Evolutionary conservation across 2,329 filamentous ascomycete species (phyloP), one percentile per base, ranked within the genome.

Genomic region (Rhexocercosporidium sp.): DNA sequence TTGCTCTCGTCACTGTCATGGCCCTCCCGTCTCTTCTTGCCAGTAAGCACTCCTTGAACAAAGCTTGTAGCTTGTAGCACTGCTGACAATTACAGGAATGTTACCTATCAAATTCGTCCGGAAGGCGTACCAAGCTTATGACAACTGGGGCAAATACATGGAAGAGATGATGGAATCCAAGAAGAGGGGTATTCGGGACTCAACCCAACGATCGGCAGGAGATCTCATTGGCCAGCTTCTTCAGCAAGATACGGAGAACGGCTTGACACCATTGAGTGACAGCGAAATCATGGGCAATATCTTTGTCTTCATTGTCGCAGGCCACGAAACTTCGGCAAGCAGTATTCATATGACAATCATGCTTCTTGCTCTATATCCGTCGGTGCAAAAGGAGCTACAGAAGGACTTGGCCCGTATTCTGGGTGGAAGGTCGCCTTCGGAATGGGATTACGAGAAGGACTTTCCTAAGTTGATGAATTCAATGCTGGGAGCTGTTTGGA

Each of bases 291-390:
- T 91, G 39, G 90, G 91, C 62, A 93, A 94, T 73, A 87, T 90
- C 16, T 90, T 90, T 68, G 81, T 89, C 73, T 87, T 88, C 77
- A 82, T 86, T 69, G 82, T 94, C 1, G 92, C 92, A 0, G 92
- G 92, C 18, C 91, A 95, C 77, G 92, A 95, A 78, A 94, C 92
- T 1, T 90, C 91, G 1, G 91, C 92, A 62, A 92, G 92, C 77
- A 85, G 87, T 5, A 81, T 94, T 41, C 90, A 94, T 78, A 93
- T 92, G 75, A 83, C 88, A 1, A 79, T 93, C 5, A 75, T 92
- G 39, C 84, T 88, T 71, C 84, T 95, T 4, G 92, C 91, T n/a
- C 84, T 87, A 73, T 84, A 90, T 71, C 87, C 87, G 9, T 77
- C 81, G 0, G 85, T 84, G 0, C 92, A 95, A 75, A 84, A 86